Percentiles rank a stretch among this genome's conserved stretches.
These are phyloP conservation scores for Blastomyces silverae DNA, from an alignment of 2,329 filamentous ascomycete genomes.

Conservation along the genomic window DNA sequence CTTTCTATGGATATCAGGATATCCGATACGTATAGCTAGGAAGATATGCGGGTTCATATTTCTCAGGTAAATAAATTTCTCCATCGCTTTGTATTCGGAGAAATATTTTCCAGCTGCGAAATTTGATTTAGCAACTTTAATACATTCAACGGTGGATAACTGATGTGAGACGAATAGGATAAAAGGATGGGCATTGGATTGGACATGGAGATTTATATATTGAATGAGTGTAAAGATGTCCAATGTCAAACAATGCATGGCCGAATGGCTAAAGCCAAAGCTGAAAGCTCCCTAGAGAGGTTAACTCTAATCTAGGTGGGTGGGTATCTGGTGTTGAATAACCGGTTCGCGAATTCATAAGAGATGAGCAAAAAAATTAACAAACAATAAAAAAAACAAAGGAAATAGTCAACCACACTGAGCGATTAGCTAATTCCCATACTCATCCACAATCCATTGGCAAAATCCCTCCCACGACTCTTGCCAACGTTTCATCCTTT, in stretches of 20 bases:
- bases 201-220: background rate
- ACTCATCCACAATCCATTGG: constrained; percentile 80
- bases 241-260: background rate
- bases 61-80: background rate
- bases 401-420: no score
- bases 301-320: background rate
- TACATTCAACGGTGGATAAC: background rate
- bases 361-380: background rate
- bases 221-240: background rate
- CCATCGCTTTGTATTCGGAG: background rate
- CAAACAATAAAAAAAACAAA: background rate
- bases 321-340: background rate
- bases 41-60: background rate
- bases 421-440: constrained; percentile 32
- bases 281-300: background rate
- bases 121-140: background rate
- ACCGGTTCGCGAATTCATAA: background rate
- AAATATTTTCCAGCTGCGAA: background rate
- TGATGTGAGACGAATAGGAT: background rate
- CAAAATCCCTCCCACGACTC: constrained; percentile 84
- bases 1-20: background rate
- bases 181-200: background rate
- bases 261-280: background rate
- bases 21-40: background rate
- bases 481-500: constrained; percentile 69